A percentile compares a stretch with the other conserved stretches of the same genome.
These are phyloP conservation scores for Monotropa hypopitys DNA, from an alignment of 179 eudicot species.

Conservation along the genomic window DNA sequence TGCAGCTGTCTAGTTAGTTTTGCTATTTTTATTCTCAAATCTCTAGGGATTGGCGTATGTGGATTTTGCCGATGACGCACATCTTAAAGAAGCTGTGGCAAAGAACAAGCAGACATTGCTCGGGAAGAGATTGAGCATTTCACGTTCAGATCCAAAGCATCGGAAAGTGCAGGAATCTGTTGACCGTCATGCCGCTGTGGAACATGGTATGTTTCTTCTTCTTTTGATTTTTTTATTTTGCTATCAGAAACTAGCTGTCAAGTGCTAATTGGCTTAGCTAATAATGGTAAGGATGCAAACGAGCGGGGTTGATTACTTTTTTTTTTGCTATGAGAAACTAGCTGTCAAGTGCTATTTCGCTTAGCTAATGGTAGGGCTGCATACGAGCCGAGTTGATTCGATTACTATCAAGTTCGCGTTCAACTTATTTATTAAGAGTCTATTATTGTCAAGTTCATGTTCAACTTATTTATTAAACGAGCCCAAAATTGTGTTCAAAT, in stretches of 20 bases:
- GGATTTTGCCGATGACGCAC: slow-evolving; percentile 70
- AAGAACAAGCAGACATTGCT: slow-evolving; percentile 53
- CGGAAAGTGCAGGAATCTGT: slow-evolving; percentile 34
- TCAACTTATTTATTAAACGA: too few species aligned
- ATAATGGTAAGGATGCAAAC: too few species aligned
- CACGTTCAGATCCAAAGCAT: slow-evolving; percentile 66
- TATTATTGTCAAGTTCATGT: too few species aligned
- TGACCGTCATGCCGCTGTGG: slow-evolving; percentile 17
- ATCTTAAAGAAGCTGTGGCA: slow-evolving; percentile 64
- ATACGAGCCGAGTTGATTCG: too few species aligned
- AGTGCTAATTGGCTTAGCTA: too few species aligned
- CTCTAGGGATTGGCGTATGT: slow-evolving; percentile 89
- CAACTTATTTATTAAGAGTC: too few species aligned
- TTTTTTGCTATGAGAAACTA: background rate
- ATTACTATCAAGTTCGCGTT: too few species aligned
- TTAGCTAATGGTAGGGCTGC: background rate
- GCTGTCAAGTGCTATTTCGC: background rate
- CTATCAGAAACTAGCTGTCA: too few species aligned
- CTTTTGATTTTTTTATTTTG: too few species aligned
- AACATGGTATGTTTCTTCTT: slow-evolving; percentile 24
- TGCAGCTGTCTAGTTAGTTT: background rate
- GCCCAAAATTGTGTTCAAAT: too few species aligned
- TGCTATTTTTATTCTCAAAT: slow-evolving; percentile 2
- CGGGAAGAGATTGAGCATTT: slow-evolving; percentile 59
- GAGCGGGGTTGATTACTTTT: background rate